These are phyloP conservation scores for Rhypophila decipiens DNA, from an alignment of 495 filamentous ascomycete species.

Conservation along the genomic window DNA sequence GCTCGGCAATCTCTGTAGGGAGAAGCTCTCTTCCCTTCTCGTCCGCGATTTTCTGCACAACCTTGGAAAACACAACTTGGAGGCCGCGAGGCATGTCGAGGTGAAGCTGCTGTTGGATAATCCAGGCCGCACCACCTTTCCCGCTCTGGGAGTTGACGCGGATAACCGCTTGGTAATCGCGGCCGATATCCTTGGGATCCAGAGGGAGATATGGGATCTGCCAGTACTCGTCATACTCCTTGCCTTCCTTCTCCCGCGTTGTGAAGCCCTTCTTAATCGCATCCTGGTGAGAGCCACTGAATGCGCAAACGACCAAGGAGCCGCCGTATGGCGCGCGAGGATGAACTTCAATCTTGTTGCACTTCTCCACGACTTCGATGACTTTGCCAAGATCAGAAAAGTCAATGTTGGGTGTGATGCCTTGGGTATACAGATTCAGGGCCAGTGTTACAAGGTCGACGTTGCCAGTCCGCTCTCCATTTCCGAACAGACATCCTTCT, in stretches of 20 bases:
- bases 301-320: constrained; percentile 80
- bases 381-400: constrained; percentile 86
- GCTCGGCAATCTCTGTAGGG: constrained; percentile 68
- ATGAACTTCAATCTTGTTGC: constrained; percentile 92
- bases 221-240: constrained; percentile 56
- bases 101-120: constrained; percentile 80
- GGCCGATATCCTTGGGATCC: constrained; percentile 88
- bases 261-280: constrained; percentile 97
- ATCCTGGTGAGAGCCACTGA: constrained; percentile 91
- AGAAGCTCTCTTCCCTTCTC: constrained; percentile 80
- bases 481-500: constrained; percentile 91
- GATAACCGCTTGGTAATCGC: constrained; percentile 95
- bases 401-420: constrained; percentile 80
- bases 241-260: constrained; percentile 53
- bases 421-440: constrained; percentile 94
- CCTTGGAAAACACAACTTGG: constrained; percentile 82
- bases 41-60: constrained; percentile 71
- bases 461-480: constrained; percentile 93
- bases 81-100: constrained; percentile 90
- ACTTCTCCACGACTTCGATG: constrained; percentile 84
- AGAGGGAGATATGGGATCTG: constrained; percentile 85
- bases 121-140: constrained; percentile 93
- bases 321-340: constrained; percentile 85
- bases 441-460: constrained; percentile 93
- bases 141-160: constrained; percentile 95